Evolutionary conservation across 495 filamentous ascomycete species (phyloP).

Genomic region (Haplographium delicatum): DNA sequence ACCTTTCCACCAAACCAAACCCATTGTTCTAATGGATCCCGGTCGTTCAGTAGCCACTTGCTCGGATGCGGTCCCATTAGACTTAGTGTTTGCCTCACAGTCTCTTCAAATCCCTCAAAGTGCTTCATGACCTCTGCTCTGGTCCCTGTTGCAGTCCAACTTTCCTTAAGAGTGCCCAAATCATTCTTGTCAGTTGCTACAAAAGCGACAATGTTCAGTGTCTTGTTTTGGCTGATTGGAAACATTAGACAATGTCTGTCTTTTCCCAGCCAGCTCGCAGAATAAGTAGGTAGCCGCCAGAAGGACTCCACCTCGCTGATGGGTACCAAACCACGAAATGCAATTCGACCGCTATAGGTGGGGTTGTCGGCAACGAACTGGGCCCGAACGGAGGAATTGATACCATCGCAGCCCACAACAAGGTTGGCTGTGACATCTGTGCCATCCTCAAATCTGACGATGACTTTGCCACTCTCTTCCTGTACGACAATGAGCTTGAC

Average conservation of each 20-base stretch:
- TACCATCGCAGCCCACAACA: constrained; percentile 20
- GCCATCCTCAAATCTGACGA: constrained; percentile 27
- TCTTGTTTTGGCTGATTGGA: not conserved
- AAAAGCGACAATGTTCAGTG: not conserved
- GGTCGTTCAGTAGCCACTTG: not conserved
- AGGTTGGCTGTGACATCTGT: constrained; percentile 24
- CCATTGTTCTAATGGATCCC: constrained; percentile 25
- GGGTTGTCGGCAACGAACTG: constrained; percentile 20
- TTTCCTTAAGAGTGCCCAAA: not conserved
- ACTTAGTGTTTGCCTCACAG: not conserved
- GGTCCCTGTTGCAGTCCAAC: not conserved
- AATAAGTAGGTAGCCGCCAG: not conserved
- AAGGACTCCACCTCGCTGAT: not conserved
- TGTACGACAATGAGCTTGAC: too few relatives aligned
- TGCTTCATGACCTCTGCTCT: not conserved
- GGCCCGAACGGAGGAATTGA: not conserved
- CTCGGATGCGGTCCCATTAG: not conserved
- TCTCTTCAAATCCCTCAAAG: not conserved
- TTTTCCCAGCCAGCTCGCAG: not conserved
- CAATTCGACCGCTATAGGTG: constrained; percentile 4
- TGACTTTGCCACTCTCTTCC: too few relatives aligned
- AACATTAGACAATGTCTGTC: not conserved
- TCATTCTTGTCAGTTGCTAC: not conserved
- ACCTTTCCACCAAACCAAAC: constrained; percentile 29
- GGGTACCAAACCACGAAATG: constrained; percentile 18